These are phyloP conservation scores for Globisporangium paroecandrum DNA, from an alignment of 352 stramenopile species.

Conservation along the genomic window DNA sequence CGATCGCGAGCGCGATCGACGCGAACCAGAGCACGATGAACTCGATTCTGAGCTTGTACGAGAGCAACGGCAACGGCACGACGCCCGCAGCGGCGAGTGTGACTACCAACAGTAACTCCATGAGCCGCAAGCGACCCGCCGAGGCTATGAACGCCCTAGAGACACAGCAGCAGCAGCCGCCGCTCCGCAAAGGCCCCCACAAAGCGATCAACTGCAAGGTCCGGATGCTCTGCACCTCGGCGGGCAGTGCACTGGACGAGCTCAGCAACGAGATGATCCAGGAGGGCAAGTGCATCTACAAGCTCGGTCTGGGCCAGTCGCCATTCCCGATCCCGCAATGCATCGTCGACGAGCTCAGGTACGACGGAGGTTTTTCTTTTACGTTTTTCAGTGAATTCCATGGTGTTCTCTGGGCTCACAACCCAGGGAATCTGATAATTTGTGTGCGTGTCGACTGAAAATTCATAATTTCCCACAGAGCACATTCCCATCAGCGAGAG, in stretches of 20 bases:
- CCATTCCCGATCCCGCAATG: slow-evolving; percentile 86
- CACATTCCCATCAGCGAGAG: slow-evolving; percentile 77
- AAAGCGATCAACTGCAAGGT: slow-evolving; percentile 88
- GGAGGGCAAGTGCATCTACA: slow-evolving; percentile 81
- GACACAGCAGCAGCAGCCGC: slow-evolving; percentile 15
- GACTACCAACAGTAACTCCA: background rate
- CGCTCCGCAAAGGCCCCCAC: slow-evolving; percentile 36
- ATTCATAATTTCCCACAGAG: slow-evolving; percentile 26
- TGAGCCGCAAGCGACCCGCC: slow-evolving; percentile 44
- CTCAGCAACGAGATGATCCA: slow-evolving; percentile 84
- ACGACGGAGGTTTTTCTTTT: slow-evolving; percentile 9
- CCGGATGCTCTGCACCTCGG: slow-evolving; percentile 77
- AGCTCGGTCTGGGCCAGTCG: slow-evolving; percentile 80
- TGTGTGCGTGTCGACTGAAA: slow-evolving; percentile 1
- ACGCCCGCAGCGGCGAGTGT: background rate
- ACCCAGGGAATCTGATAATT: background rate
- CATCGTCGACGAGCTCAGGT: slow-evolving; percentile 85
- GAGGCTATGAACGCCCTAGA: slow-evolving; percentile 29
- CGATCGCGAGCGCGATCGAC: slow-evolving; percentile 14
- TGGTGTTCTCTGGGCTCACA: background rate
- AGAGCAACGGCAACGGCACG: slow-evolving; percentile 20
- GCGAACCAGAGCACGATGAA: slow-evolving; percentile 15
- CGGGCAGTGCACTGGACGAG: slow-evolving; percentile 75
- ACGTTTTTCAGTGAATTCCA: slow-evolving; percentile 15
- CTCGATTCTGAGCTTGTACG: slow-evolving; percentile 16